Base-by-base conservation (phyloP, 2,329 filamentous ascomycete species). In the Paecilomyces variotii region DNA sequence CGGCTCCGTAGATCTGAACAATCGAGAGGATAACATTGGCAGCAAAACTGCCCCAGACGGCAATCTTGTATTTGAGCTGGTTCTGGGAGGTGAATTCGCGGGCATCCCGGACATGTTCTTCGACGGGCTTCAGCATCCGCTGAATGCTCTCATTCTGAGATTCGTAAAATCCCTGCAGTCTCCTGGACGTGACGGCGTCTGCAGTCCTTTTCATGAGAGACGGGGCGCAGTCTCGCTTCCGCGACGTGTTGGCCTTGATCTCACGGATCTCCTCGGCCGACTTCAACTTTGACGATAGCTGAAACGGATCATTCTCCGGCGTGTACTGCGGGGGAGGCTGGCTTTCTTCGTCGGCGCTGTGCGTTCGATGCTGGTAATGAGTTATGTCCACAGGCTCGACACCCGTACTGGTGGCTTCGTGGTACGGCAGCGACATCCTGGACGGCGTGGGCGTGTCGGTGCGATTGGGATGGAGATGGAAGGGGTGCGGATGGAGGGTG, bases 111-210 rank as follows among this genome's bases (percentile, higher is more conserved):
- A 89, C 82, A 75, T 97, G 94, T 70, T 97, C 91, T 69, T 96
- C 91, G 2, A 97, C 93, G 2, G 89, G 87, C 77, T 96, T 97
- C 64, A 97, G 81, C 76, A 97, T 83, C 10, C 90, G 85, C 77
- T 96, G 86, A 64, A 99, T 99, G 67, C 90, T 92, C 72, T 92
- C 90, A 72, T 99, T 99, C 72, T 99, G 93, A 30, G 82, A 82
- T 71, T 90, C 84, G 80, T 97, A 97, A 78, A 97, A 97, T 55
- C 85, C 83, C 68, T 89, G 83, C 14, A 97, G 72, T 68, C 84
- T 86, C 63, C 78, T 80, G 12, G 82, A 57, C 14, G 58, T 51
- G 53, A 61, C 57, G 25, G 50, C 49, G 12, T 51, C 55, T 61
- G 66, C 60, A 60, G 63, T 50, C 54, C 68, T 68, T 7, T 62